Evolutionary conservation across 2,329 filamentous ascomycete genomes (phyloP).

Genomic region (Fusarium verrucosum): DNA sequence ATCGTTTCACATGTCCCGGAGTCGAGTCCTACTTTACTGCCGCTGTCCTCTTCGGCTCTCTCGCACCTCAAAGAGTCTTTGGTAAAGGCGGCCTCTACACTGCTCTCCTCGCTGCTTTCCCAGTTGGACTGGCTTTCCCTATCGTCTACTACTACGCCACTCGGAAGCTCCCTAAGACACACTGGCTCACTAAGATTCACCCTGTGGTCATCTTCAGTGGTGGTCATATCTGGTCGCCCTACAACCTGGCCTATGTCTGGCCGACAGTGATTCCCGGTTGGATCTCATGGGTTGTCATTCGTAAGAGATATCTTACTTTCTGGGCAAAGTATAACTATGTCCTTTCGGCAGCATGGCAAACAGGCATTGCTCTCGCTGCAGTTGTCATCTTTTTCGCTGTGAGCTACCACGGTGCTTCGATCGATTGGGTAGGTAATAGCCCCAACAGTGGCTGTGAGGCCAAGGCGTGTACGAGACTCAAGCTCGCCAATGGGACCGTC

Average conservation of each 20-base stretch:
- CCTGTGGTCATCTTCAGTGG: conserved; percentile 57
- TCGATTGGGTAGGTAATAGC: conserved; percentile 59
- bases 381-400: conserved; percentile 62
- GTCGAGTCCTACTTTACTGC: conserved; percentile 54
- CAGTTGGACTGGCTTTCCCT: conserved; percentile 51
- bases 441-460: conserved; percentile 43
- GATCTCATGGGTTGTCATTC: conserved; percentile 58
- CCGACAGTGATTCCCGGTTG: conserved; percentile 58
- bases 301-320: conserved; percentile 55
- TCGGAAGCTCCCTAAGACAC: conserved; percentile 47
- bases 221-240: conserved; percentile 53
- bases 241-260: conserved; percentile 58
- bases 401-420: conserved; percentile 49
- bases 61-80: conserved; percentile 52
- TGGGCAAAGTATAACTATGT: conserved; percentile 63
- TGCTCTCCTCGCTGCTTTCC: conserved; percentile 52
- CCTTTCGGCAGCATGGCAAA: conserved; percentile 57
- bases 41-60: conserved; percentile 54
- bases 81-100: conserved; percentile 50
- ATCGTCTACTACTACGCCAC: conserved; percentile 51
- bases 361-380: conserved; percentile 57
- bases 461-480: conserved; percentile 32
- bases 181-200: conserved; percentile 54
- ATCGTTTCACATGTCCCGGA: conserved; percentile 51
- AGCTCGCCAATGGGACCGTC: conserved; percentile 42